phyloP scores from a whole-genome alignment of 106 monocot genomes.

The Phalaenopsis aphrodite region DNA sequence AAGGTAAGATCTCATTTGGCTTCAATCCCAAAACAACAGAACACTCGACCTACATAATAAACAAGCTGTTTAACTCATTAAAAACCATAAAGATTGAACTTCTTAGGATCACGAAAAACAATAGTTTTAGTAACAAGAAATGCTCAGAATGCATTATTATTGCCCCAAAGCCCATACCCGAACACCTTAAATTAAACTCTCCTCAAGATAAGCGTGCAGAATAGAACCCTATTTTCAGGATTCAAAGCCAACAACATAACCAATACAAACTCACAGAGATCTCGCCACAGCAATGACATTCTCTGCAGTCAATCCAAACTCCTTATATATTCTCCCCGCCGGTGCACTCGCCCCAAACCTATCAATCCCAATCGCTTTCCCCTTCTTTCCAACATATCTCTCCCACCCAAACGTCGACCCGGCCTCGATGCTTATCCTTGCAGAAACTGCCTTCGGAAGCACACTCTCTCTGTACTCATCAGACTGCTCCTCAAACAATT shows the following conservation, averaged over 20 bases:
- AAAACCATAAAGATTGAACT: background rate
- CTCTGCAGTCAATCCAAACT: slow-evolving; percentile 58
- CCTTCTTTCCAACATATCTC: slow-evolving; percentile 48
- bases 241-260: background rate
- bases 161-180: background rate
- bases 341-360: slow-evolving; percentile 78
- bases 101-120: too few species aligned
- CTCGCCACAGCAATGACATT: slow-evolving; percentile 46
- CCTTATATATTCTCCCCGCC: slow-evolving; percentile 67
- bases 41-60: background rate
- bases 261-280: slow-evolving; percentile 21
- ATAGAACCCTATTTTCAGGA: background rate
- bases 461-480: slow-evolving; percentile 72
- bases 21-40: too few species aligned
- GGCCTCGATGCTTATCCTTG: slow-evolving; percentile 67
- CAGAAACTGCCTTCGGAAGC: slow-evolving; percentile 37
- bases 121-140: too few species aligned
- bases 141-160: background rate
- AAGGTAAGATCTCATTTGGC: too few species aligned
- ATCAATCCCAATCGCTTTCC: slow-evolving; percentile 72
- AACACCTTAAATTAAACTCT: background rate
- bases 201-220: background rate
- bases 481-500: slow-evolving; percentile 67
- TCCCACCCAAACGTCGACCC: slow-evolving; percentile 64
- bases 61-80: background rate